phyloP scores from a whole-genome alignment of 352 stramenopile genomes.

The Pythium vanterpoolii region DNA sequence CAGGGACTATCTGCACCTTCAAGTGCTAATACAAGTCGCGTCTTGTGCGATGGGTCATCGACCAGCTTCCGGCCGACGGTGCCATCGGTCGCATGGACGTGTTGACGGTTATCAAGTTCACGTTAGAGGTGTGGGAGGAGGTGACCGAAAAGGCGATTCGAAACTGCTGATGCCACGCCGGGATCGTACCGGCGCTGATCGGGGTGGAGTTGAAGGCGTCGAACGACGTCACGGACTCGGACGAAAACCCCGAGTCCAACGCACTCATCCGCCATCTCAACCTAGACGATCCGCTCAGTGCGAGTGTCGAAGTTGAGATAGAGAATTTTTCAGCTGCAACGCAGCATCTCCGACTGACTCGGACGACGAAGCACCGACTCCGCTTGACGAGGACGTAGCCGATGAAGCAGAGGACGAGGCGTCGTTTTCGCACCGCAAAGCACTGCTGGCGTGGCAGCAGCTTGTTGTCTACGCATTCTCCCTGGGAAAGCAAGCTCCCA shows the following conservation, averaged over 20 bases:
- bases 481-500: not conserved
- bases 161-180: slow-evolving; percentile 7
- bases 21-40: slow-evolving; percentile 5
- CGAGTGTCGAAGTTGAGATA: not conserved
- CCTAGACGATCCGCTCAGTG: not conserved
- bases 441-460: not conserved
- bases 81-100: slow-evolving; percentile 1
- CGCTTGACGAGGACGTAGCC: not conserved
- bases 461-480: slow-evolving; percentile 1
- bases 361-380: not conserved
- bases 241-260: not conserved
- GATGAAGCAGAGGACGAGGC: not conserved
- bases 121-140: not conserved
- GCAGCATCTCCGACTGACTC: not conserved
- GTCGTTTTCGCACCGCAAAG: not conserved
- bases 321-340: not conserved
- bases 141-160: slow-evolving; percentile 3
- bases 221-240: not conserved
- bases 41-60: slow-evolving; percentile 2
- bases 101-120: slow-evolving; percentile 5
- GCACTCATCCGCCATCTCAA: slow-evolving; percentile 4
- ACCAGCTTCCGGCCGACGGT: not conserved
- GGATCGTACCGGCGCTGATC: slow-evolving; percentile 1
- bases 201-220: not conserved
- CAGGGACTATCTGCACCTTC: slow-evolving; percentile 4